A percentile compares a stretch with the other conserved stretches of the same genome.
These are phyloP conservation scores for Xylaria sp. DNA, from an alignment of 2,329 filamentous ascomycete species.

Conservation along the genomic window DNA sequence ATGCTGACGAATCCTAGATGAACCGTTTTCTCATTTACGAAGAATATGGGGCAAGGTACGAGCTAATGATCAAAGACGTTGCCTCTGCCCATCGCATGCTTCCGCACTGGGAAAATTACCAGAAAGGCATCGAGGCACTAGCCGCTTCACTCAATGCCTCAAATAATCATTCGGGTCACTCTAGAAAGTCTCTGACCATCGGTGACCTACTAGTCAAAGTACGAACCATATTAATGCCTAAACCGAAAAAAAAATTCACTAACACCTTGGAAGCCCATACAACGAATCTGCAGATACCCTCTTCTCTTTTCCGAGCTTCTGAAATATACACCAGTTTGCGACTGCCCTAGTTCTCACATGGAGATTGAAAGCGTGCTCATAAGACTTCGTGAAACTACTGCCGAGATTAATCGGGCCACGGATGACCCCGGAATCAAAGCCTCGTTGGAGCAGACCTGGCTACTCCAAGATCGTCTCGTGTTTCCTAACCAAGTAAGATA, in stretches of 20 bases:
- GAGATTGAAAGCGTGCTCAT: conserved; percentile 80
- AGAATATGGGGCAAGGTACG: conserved; percentile 91
- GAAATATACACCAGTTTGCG: conserved; percentile 82
- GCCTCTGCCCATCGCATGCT: conserved; percentile 74
- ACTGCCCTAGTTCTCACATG: conserved; percentile 85
- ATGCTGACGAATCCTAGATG: conserved; percentile 64
- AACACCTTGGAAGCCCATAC: conserved; percentile 75
- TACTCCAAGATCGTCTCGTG: conserved; percentile 82
- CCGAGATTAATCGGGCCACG: conserved; percentile 85
- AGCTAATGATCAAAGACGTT: conserved; percentile 83
- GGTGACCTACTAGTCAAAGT: conserved; percentile 93
- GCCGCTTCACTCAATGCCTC: conserved; percentile 78
- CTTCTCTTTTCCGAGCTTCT: conserved; percentile 86
- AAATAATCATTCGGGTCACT: conserved; percentile 70
- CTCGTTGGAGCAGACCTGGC: conserved; percentile 82
- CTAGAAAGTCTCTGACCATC: conserved; percentile 82
- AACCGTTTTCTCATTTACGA: conserved; percentile 87
- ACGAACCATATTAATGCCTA: conserved; percentile 33
- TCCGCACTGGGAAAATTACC: conserved; percentile 81
- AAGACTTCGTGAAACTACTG: conserved; percentile 77
- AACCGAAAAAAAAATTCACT: conserved; percentile 23
- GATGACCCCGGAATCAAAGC: conserved; percentile 77
- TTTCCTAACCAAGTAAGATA: conserved; percentile 76
- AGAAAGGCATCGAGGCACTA: conserved; percentile 85
- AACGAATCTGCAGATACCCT: conserved; percentile 91